phyloP scores from a whole-genome alignment of 1,139 yeast genomes.

The Ogataea hybrid region DNA sequence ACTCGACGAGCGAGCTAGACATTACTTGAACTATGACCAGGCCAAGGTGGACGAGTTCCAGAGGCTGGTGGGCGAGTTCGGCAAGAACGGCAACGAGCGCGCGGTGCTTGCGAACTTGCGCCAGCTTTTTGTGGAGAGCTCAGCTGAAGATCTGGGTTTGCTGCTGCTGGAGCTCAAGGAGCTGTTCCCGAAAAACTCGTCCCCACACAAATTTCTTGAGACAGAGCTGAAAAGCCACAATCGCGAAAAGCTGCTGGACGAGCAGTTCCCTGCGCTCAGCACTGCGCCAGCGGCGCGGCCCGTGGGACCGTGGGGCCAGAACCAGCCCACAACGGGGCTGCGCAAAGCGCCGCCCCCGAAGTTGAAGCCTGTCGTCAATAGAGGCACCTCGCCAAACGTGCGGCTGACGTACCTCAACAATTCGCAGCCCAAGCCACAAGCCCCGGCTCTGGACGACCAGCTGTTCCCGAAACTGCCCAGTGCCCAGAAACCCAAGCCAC shows the following conservation, averaged over 20 bases:
- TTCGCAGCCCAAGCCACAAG: slow-evolving; percentile 10
- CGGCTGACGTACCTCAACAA: slow-evolving; percentile 13
- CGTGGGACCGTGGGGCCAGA: slow-evolving; percentile 28
- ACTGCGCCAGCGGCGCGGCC: slow-evolving; percentile 15
- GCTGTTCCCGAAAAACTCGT: slow-evolving; percentile 43
- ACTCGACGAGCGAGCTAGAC: slow-evolving; percentile 83
- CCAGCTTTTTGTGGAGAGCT: slow-evolving; percentile 44
- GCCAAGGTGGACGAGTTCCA: slow-evolving; percentile 48
- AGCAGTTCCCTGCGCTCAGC: slow-evolving; percentile 52
- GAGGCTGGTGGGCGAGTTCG: slow-evolving; percentile 48
- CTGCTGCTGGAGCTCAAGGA: slow-evolving; percentile 58
- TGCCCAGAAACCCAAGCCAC: slow-evolving; percentile 38
- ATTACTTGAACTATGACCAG: slow-evolving; percentile 59
- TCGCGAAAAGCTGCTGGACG: slow-evolving; percentile 27
- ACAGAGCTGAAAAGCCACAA: slow-evolving; percentile 21
- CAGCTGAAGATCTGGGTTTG: slow-evolving; percentile 48
- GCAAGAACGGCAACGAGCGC: slow-evolving; percentile 41
- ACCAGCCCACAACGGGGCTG: slow-evolving; percentile 18
- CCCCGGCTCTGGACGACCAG: slow-evolving; percentile 13
- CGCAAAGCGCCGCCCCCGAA: slow-evolving; percentile 1
- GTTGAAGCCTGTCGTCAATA: slow-evolving; percentile 7
- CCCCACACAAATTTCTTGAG: slow-evolving; percentile 34
- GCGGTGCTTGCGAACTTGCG: slow-evolving; percentile 50
- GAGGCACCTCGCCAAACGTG: slow-evolving; percentile 13
- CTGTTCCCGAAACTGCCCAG: slow-evolving; percentile 43